Conservation (phyloP, 2,329 filamentous ascomycete species). For the Anisogramma anomala region DNA sequence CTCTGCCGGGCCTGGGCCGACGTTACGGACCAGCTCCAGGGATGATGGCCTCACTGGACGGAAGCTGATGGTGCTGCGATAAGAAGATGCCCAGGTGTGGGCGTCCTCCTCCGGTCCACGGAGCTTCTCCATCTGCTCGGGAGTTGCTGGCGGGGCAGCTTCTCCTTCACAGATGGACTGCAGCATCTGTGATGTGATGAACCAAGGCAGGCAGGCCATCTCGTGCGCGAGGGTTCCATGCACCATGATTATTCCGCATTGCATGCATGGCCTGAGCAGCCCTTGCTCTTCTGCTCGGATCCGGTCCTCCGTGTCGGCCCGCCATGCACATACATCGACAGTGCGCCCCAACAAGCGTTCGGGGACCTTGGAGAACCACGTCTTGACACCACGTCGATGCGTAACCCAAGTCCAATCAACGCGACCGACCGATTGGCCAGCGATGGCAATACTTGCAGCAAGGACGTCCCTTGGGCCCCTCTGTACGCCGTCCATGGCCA, state of each 20-base stretch:
- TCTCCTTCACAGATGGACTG: no score
- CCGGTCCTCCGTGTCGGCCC: not conserved
- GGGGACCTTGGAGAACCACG: not conserved
- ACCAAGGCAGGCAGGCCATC: no score
- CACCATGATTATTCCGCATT: no score
- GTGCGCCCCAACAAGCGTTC: not conserved
- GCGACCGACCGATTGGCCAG: not conserved
- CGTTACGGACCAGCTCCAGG: no score
- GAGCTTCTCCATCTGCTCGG: not conserved
- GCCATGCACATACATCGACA: not conserved
- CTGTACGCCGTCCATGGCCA: not conserved
- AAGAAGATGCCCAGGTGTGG: not conserved
- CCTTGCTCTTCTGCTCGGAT: no score
- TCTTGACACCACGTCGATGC: slow-evolving; percentile 1
- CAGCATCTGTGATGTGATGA: no score
- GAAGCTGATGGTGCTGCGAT: not conserved
- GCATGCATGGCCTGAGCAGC: no score
- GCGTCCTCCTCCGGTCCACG: not conserved
- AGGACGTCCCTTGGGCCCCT: not conserved
- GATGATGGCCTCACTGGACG: not conserved
- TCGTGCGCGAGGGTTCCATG: no score
- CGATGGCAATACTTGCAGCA: not conserved
- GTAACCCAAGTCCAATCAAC: not conserved
- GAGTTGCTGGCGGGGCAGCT: no score
- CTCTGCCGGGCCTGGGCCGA: no score